Evolutionary conservation across 441 rosid genomes (phyloP).

Genomic region (Erysimum cheiri): DNA sequence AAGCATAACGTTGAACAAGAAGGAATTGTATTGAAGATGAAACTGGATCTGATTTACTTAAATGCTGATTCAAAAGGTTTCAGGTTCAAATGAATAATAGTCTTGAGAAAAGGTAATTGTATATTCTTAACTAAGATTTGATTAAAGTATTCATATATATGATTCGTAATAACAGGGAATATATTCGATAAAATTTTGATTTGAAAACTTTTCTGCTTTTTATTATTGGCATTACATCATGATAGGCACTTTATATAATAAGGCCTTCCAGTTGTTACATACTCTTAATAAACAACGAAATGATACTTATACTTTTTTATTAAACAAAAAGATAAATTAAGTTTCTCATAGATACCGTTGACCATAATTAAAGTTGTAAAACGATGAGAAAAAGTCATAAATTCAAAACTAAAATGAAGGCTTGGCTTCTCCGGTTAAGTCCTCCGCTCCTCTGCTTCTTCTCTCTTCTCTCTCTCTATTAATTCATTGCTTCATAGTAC

Average conservation of each 20-base stretch:
- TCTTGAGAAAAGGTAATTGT: neutral
- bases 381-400: neutral
- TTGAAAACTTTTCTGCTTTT: neutral
- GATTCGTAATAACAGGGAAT: neutral
- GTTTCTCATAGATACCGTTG: constrained; percentile 1
- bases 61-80: too few relatives aligned
- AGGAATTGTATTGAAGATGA: too few relatives aligned
- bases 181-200: neutral
- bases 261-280: neutral
- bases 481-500: too few relatives aligned
- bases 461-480: neutral
- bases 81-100: neutral
- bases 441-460: neutral
- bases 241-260: neutral
- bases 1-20: too few relatives aligned
- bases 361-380: constrained; percentile 2
- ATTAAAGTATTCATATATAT: neutral
- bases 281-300: neutral
- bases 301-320: neutral
- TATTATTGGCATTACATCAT: constrained; percentile 9
- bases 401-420: neutral
- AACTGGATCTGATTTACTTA: too few relatives aligned
- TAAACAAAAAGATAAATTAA: neutral
- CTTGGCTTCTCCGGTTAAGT: constrained; percentile 28
- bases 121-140: neutral